Evolutionary conservation across 306 rosid species (phyloP).

Genomic region (Herpetospermum pedunculosum): DNA sequence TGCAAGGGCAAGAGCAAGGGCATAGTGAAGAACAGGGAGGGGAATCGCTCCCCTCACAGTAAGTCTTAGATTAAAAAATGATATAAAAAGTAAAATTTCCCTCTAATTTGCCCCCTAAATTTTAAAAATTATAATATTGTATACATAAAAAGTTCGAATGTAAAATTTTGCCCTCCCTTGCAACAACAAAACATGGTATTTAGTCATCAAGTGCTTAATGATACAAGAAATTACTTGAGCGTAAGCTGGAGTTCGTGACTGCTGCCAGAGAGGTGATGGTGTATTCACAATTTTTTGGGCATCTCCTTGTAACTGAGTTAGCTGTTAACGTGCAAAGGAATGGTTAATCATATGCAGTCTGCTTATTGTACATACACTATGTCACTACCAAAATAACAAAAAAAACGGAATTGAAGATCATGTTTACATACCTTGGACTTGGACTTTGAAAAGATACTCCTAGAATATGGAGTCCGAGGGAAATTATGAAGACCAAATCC

Average conservation of each 20-base stretch:
- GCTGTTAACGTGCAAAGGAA: slow-evolving; percentile 11
- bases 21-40: no score
- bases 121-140: neutral
- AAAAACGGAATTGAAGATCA: slow-evolving; percentile 11
- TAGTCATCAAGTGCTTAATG: neutral
- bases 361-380: neutral
- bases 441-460: slow-evolving; percentile 59
- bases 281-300: slow-evolving; percentile 13
- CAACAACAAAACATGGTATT: neutral
- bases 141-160: neutral
- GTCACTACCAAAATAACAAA: neutral
- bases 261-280: slow-evolving; percentile 34
- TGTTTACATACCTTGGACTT: slow-evolving; percentile 53
- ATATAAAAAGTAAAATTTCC: no score
- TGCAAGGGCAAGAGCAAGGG: no score
- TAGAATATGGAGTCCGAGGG: slow-evolving; percentile 83
- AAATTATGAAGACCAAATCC: slow-evolving; percentile 52
- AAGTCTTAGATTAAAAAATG: no score
- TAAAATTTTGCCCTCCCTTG: neutral
- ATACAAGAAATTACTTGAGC: slow-evolving; percentile 33
- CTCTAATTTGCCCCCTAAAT: neutral
- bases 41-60: no score
- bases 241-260: slow-evolving; percentile 28
- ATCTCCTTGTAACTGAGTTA: slow-evolving; percentile 33
- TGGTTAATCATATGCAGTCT: slow-evolving; percentile 13